Evolutionary conservation across 2,329 filamentous ascomycete species (phyloP).

Genomic region (Diplocarpon mali): DNA sequence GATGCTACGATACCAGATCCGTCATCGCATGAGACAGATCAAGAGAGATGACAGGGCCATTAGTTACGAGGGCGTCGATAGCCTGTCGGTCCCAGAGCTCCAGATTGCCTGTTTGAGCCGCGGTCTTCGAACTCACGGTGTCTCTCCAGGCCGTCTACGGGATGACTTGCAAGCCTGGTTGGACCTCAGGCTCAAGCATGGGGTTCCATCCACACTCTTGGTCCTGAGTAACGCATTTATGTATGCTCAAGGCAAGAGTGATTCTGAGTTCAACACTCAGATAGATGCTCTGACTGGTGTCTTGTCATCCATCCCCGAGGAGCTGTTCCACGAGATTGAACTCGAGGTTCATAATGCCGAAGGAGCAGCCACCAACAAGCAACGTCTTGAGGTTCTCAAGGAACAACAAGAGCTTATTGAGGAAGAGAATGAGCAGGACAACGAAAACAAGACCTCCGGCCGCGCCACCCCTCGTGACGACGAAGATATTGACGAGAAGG

Average conservation of each 20-base stretch:
- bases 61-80: constrained; percentile 85
- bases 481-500: constrained; percentile 91
- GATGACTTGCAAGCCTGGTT: constrained; percentile 91
- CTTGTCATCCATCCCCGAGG: constrained; percentile 88
- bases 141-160: constrained; percentile 77
- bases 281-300: constrained; percentile 90
- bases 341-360: constrained; percentile 95
- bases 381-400: constrained; percentile 93
- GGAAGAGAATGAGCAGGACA: constrained; percentile 88
- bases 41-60: constrained; percentile 96
- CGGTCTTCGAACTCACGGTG: constrained; percentile 83
- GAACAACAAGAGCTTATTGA: constrained; percentile 98
- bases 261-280: constrained; percentile 73
- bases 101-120: constrained; percentile 87
- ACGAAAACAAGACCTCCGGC: constrained; percentile 65
- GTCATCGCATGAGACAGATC: constrained; percentile 97
- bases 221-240: constrained; percentile 97
- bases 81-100: constrained; percentile 83
- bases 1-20: constrained; percentile 94
- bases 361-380: constrained; percentile 96
- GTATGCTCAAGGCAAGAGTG: constrained; percentile 70
- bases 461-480: constrained; percentile 70
- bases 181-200: constrained; percentile 82
- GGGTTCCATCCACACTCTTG: constrained; percentile 89
- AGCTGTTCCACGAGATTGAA: constrained; percentile 98